Percentiles rank a stretch among this genome's conserved stretches.
Conservation (phyloP, 1,139 yeast species). For the Yamadazyma aaseri region DNA sequence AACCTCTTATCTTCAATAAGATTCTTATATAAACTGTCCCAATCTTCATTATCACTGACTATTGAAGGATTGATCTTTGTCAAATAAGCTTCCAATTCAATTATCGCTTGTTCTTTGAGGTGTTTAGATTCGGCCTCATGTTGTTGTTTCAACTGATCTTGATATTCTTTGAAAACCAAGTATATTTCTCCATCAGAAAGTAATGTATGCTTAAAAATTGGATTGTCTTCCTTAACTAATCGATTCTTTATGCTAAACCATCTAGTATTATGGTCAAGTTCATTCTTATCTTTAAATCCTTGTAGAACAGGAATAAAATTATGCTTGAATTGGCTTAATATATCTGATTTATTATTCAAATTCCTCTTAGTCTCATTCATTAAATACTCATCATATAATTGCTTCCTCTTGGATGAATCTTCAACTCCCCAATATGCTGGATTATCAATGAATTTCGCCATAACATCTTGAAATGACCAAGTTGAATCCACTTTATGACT, state of each 20-base stretch:
- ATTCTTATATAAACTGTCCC: slow-evolving; percentile 45
- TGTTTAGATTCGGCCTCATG: slow-evolving; percentile 31
- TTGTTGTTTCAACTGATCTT: slow-evolving; percentile 36
- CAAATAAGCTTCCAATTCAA: slow-evolving; percentile 51
- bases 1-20: slow-evolving; percentile 51
- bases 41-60: slow-evolving; percentile 30
- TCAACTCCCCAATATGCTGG: slow-evolving; percentile 69
- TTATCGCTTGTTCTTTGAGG: slow-evolving; percentile 48
- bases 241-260: slow-evolving; percentile 58
- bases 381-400: slow-evolving; percentile 63
- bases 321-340: slow-evolving; percentile 52
- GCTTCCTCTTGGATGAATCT: slow-evolving; percentile 61
- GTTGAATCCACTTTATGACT: slow-evolving; percentile 62
- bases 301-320: slow-evolving; percentile 53
- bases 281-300: slow-evolving; percentile 27
- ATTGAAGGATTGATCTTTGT: slow-evolving; percentile 31
- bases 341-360: slow-evolving; percentile 49
- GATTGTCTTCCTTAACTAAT: slow-evolving; percentile 56
- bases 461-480: slow-evolving; percentile 73
- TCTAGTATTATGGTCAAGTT: slow-evolving; percentile 57
- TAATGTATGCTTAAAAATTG: slow-evolving; percentile 63
- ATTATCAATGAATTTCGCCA: slow-evolving; percentile 56
- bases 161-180: slow-evolving; percentile 51
- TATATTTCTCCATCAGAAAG: slow-evolving; percentile 57
- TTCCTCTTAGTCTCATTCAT: slow-evolving; percentile 55